phyloP scores from a whole-genome alignment of 1,139 yeast genomes.

The Geotrichum restrictum region DNA sequence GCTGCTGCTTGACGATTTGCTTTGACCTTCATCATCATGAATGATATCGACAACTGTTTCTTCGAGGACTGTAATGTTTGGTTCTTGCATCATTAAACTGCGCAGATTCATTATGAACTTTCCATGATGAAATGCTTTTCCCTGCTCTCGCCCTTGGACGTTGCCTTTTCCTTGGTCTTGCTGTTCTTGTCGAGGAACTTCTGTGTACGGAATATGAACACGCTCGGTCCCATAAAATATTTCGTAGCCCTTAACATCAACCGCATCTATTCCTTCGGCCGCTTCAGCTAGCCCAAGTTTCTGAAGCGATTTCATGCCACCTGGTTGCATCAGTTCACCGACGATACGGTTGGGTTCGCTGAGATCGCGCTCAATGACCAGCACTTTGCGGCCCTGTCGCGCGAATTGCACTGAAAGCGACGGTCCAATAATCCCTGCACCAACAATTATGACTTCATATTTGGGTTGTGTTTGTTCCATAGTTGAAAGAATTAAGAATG shows the following conservation, averaged over 20 bases:
- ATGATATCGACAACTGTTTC: slow-evolving; percentile 72
- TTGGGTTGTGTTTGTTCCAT: too few species aligned
- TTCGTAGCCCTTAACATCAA: slow-evolving; percentile 73
- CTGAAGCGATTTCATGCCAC: slow-evolving; percentile 79
- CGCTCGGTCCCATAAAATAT: slow-evolving; percentile 59
- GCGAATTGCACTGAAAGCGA: slow-evolving; percentile 87
- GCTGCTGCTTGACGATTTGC: slow-evolving; percentile 16
- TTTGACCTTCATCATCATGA: slow-evolving; percentile 48
- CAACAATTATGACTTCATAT: slow-evolving; percentile 67
- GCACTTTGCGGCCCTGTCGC: slow-evolving; percentile 75
- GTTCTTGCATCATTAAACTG: slow-evolving; percentile 56
- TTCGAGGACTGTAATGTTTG: slow-evolving; percentile 63
- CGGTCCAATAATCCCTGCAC: slow-evolving; percentile 98
- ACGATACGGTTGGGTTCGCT: slow-evolving; percentile 90
- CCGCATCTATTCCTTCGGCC: slow-evolving; percentile 76
- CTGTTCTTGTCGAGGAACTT: slow-evolving; percentile 43
- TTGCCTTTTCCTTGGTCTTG: neutral
- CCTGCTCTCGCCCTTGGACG: slow-evolving; percentile 46
- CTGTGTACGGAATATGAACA: slow-evolving; percentile 63
- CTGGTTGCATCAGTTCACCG: slow-evolving; percentile 95
- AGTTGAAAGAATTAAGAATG: too few species aligned
- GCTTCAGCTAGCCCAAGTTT: slow-evolving; percentile 80
- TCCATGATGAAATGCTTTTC: slow-evolving; percentile 86
- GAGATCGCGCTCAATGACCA: slow-evolving; percentile 81
- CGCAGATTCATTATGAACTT: slow-evolving; percentile 76